Conservation (phyloP, 2,329 filamentous ascomycete genomes). For the Diaporthe vexans region DNA sequence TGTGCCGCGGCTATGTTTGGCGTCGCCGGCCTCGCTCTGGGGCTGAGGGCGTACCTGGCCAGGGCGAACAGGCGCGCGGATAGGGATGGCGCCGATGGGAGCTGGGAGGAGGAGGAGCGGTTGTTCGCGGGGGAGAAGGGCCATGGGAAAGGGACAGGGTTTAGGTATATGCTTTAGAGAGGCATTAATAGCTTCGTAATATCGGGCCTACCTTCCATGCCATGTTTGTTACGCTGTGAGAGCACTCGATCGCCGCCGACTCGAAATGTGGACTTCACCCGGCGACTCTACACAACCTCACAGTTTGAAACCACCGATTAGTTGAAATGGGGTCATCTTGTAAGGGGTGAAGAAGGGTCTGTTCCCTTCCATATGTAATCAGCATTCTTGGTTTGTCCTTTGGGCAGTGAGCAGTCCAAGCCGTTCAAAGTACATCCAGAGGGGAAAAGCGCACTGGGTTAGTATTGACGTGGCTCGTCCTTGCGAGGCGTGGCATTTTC, state of each 20-base stretch:
- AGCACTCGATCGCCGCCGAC: too few species aligned
- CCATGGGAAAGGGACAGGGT: conserved; percentile 48
- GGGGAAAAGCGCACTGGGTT: not conserved
- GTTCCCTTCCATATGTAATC: not conserved
- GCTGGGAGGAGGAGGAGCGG: conserved; percentile 56
- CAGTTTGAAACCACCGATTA: too few species aligned
- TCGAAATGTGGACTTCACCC: not conserved
- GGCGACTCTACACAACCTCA: not conserved
- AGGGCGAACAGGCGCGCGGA: conserved; percentile 65
- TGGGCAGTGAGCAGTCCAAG: not conserved
- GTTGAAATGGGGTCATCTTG: too few species aligned
- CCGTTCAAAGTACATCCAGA: not conserved
- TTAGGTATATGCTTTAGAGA: conserved; percentile 62
- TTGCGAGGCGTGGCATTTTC: not conserved
- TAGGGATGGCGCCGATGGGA: conserved; percentile 45
- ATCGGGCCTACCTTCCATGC: too few species aligned
- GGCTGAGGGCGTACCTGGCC: conserved; percentile 67
- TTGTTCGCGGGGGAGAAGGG: conserved; percentile 52
- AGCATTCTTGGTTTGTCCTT: not conserved
- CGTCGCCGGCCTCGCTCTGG: conserved; percentile 69
- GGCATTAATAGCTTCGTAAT: not conserved
- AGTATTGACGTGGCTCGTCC: not conserved
- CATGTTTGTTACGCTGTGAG: too few species aligned
- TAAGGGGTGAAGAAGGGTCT: not conserved
- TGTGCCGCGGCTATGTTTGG: conserved; percentile 74